These are phyloP conservation scores for Tricholoma matsutake DNA, from an alignment of 768 basidiomycete genomes.

Conservation along the genomic window DNA sequence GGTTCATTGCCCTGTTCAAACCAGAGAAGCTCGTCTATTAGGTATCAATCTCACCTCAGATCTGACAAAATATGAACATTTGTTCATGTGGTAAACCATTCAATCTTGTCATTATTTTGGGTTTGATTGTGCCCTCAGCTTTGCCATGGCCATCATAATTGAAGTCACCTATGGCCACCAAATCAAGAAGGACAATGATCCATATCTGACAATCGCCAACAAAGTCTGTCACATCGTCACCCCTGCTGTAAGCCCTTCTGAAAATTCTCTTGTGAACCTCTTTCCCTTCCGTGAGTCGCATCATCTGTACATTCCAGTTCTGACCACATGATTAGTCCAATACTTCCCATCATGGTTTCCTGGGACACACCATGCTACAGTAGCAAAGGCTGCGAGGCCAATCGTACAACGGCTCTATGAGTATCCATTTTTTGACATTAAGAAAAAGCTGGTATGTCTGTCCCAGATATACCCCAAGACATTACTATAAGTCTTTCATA, in stretches of 20 bases:
- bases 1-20: slow-evolving; percentile 2
- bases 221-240: slow-evolving; percentile 3
- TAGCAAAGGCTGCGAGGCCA: slow-evolving; percentile 8
- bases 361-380: slow-evolving; percentile 14
- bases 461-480: background rate
- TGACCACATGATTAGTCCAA: slow-evolving; percentile 5
- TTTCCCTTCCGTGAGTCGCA: slow-evolving; percentile 14
- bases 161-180: slow-evolving; percentile 15
- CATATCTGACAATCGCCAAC: slow-evolving; percentile 8
- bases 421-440: slow-evolving; percentile 10
- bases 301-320: background rate
- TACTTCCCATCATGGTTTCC: slow-evolving; percentile 22
- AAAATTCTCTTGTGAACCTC: slow-evolving; percentile 12
- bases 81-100: background rate
- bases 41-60: slow-evolving; percentile 24
- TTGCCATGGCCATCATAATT: slow-evolving; percentile 11
- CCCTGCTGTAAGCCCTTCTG: slow-evolving; percentile 7
- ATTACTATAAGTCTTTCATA: background rate
- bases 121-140: too few relatives aligned
- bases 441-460: slow-evolving; percentile 13
- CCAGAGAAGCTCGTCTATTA: slow-evolving; percentile 26
- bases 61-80: slow-evolving; percentile 11
- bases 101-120: background rate
- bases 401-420: slow-evolving; percentile 8
- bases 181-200: slow-evolving; percentile 12